Evolutionary conservation across 768 basidiomycete species (phyloP), one percentile per base, ranked within the genome.

Genomic region (Leccinum aurantiacum): DNA sequence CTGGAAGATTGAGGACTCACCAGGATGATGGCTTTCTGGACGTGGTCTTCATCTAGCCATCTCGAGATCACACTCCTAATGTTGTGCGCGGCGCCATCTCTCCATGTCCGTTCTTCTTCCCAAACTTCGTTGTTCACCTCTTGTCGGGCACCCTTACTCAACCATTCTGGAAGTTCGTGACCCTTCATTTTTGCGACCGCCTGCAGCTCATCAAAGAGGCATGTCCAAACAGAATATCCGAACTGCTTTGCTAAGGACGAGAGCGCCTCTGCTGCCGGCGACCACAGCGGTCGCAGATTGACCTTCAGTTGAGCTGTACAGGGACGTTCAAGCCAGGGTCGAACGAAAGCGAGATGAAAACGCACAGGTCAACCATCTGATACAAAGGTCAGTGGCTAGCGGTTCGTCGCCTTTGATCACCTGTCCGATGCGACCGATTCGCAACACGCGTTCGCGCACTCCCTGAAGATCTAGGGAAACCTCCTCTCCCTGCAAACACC

Each of bases 201-300:
- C 59, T 80, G 76, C 38, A 94, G 65, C 65, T 95, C 87, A 4
- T 73, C 75, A 66, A 91, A 92, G 14, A 94, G 60, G 15, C 88
- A 67, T 7, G 67, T 62, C 95, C 95, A 97, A 2, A 91, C 83
- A 1, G 82, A 62, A 63, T 92, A 86, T 0, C 84, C 87, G 60
- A 87, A 88, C n/a, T 82, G 76, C 31, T 73, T 71, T 0, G 83
- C 79, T 14, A 85, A 61, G 2, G 73, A 69, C 0, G 83, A 79
- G 6, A 97, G 73, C 1, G 90, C 88, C 11, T 82, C 81, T 13
- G 87, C 82, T 4, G 94, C 85, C 17, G 95, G 89, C 4, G 86
- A 83, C 90, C 95, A 99, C 15, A 97, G 69, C 0, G 97, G 97
- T 29, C 92, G 84, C 49, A 98, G 76, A 70, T 95, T 96, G 61